Evolutionary conservation across 352 stramenopile genomes (phyloP).

Genomic region (Globisporangium carolinianum): DNA sequence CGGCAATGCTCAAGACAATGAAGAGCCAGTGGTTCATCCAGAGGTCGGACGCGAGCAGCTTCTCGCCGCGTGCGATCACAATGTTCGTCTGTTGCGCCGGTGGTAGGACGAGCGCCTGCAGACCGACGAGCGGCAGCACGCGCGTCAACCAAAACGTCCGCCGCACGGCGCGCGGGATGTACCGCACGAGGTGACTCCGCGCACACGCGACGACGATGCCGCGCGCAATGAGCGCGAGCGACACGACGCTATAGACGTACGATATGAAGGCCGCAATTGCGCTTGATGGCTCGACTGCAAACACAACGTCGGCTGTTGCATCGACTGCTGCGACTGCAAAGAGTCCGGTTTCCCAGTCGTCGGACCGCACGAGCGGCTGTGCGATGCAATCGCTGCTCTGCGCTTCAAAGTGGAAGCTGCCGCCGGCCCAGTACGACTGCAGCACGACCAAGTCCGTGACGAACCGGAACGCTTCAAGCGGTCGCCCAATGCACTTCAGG

Average conservation of each 20-base stretch:
- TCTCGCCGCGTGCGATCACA: slow-evolving; percentile 23
- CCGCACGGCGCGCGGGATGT: slow-evolving; percentile 20
- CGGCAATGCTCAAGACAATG: slow-evolving; percentile 42
- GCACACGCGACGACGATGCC: slow-evolving; percentile 34
- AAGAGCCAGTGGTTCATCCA: slow-evolving; percentile 75
- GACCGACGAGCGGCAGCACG: slow-evolving; percentile 36
- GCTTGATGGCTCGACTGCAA: slow-evolving; percentile 27
- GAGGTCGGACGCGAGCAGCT: slow-evolving; percentile 45
- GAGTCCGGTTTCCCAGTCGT: slow-evolving; percentile 34
- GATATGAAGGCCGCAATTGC: slow-evolving; percentile 31
- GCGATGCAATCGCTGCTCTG: slow-evolving; percentile 43
- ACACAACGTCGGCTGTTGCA: slow-evolving; percentile 28
- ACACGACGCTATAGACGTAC: slow-evolving; percentile 34
- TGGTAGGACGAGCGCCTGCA: slow-evolving; percentile 25
- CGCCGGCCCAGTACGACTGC: slow-evolving; percentile 45
- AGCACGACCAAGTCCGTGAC: slow-evolving; percentile 49
- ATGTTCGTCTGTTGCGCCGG: slow-evolving; percentile 23
- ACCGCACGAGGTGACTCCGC: slow-evolving; percentile 26
- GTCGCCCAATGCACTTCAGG: slow-evolving; percentile 34
- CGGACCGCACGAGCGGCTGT: slow-evolving; percentile 25
- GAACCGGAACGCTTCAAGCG: slow-evolving; percentile 28
- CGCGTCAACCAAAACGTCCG: slow-evolving; percentile 20
- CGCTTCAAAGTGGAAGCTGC: slow-evolving; percentile 35
- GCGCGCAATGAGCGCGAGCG: slow-evolving; percentile 31
- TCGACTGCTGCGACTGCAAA: slow-evolving; percentile 32